Base-by-base conservation (phyloP, 2,329 filamentous ascomycete species). In the Cladophialophora chaetospira region DNA sequence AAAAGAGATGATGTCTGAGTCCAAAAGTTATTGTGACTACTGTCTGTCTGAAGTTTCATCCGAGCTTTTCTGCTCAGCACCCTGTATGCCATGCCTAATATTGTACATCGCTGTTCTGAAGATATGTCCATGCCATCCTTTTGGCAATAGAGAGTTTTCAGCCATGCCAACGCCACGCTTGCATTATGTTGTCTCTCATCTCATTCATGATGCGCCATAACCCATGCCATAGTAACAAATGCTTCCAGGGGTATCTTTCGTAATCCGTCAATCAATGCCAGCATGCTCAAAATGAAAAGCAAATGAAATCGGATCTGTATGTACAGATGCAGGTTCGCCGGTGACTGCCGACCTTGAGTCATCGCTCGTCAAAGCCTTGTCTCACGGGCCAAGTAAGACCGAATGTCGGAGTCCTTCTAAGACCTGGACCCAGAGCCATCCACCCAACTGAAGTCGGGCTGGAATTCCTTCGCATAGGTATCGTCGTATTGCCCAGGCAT, bases 401-500 rank as follows among this genome's bases (percentile, higher is more conserved):
- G 36, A 21, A 3, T 11, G 36, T 40, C 8, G 13, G 6, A 10
- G 6, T 11, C 17, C 9, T n/a, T n/a, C n/a, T n/a, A n/a, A n/a
- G n/a, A 6, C 17, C 9, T 40, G 36, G 36, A 8, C 17, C 15
- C 8, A 21, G 13, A 2, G 17, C 15, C 15, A 40, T 40, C 5
- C 15, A 40, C 10, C 36, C 15, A 11, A 40, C 15, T 40, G 40
- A 50, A 44, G 25, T 38, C n/a, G n/a, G n/a, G n/a, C n/a, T n/a
- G n/a, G n/a, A n/a, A n/a, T n/a, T n/a, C n/a, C n/a, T n/a, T 29
- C 11, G 43, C 36, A 25, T 54, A 58, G 11, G 55, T 53, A 31
- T 57, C 55, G 23, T 57, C 55, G 15, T 53, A 57, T 11, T 48
- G 15, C 8, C 49, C 35, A 19, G 23, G 35, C 25, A 31, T 6